Percentiles rank a stretch among this genome's conserved stretches.
Conservation (phyloP, 768 basidiomycete species). For the Leccinum obscurum region DNA sequence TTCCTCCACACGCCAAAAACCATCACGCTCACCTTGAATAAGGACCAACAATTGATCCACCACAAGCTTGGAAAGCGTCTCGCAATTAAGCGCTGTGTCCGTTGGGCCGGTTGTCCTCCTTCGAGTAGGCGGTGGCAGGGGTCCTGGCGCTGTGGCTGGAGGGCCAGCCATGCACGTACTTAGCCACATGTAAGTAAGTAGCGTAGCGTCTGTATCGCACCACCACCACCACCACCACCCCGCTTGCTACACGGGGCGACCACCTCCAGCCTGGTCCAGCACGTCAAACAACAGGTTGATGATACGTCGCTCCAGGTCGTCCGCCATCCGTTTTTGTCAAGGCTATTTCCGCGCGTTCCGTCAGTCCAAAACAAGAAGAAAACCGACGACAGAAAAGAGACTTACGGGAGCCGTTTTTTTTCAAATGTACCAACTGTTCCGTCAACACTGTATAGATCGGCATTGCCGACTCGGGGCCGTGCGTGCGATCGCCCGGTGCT, state of each 20-base stretch:
- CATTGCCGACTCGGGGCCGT: slow-evolving; percentile 74
- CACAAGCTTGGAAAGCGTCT: slow-evolving; percentile 72
- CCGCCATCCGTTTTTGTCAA: slow-evolving; percentile 79
- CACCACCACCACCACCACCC: no score
- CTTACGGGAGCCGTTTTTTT: slow-evolving; percentile 57
- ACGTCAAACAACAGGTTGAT: slow-evolving; percentile 86
- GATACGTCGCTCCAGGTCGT: slow-evolving; percentile 78
- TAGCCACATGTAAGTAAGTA: no score
- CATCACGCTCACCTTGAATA: slow-evolving; percentile 57
- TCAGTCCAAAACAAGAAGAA: background rate
- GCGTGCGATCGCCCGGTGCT: slow-evolving; percentile 91
- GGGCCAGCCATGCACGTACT: no score
- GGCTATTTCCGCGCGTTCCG: slow-evolving; percentile 45
- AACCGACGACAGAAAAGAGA: slow-evolving; percentile 10
- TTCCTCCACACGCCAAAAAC: background rate
- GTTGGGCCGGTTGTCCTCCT: no score
- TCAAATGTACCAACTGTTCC: slow-evolving; percentile 60
- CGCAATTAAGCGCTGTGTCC: slow-evolving; percentile 73
- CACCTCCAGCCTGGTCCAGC: slow-evolving; percentile 1
- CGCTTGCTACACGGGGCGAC: no score
- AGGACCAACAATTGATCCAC: slow-evolving; percentile 73
- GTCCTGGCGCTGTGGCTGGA: no score
- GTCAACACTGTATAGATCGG: slow-evolving; percentile 69
- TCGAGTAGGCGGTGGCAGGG: no score
- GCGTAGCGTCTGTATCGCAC: no score